phyloP scores from a whole-genome alignment of 352 stramenopile genomes.

The Peronosclerospora sorghi region DNA sequence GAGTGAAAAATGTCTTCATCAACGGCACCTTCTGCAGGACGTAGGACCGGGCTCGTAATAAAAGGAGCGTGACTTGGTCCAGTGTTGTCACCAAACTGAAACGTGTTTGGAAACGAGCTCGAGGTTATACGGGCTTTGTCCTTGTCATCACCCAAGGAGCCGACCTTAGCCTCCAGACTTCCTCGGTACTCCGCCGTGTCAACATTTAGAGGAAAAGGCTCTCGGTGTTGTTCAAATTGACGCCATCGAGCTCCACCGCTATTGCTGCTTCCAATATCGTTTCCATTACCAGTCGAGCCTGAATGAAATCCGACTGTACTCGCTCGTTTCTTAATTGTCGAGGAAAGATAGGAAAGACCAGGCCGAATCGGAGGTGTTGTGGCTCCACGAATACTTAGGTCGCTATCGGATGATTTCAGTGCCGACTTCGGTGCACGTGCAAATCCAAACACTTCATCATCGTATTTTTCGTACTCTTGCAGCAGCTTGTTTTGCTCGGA shows the following conservation, averaged over 20 bases:
- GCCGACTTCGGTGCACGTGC: conserved; percentile 7
- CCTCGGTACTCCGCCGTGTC: conserved; percentile 22
- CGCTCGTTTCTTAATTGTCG: conserved; percentile 32
- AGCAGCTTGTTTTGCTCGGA: conserved; percentile 30
- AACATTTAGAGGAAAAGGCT: conserved; percentile 30
- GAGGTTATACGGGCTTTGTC: conserved; percentile 29
- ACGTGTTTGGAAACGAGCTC: conserved; percentile 54
- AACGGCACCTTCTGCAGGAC: conserved; percentile 26
- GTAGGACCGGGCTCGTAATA: conserved; percentile 44
- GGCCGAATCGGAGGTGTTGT: conserved; percentile 41
- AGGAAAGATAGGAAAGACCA: conserved; percentile 23
- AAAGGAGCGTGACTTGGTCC: conserved; percentile 32
- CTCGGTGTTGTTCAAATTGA: conserved; percentile 28
- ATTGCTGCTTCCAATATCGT: conserved; percentile 22
- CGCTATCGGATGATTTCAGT: conserved; percentile 33
- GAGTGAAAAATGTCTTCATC: conserved; percentile 72
- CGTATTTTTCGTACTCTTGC: conserved; percentile 56
- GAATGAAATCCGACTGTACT: conserved; percentile 25
- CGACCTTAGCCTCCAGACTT: conserved; percentile 26
- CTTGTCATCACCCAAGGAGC: conserved; percentile 26
- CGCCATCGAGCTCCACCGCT: conserved; percentile 26
- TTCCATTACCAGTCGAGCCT: conserved; percentile 23
- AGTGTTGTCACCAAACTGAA: conserved; percentile 34
- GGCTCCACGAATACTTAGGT: conserved; percentile 27
- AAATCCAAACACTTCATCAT: conserved; percentile 61